Evolutionary conservation across 202 grass and related monocot species (phyloP).

Genomic region (Dendrocalamus latiflorus): DNA sequence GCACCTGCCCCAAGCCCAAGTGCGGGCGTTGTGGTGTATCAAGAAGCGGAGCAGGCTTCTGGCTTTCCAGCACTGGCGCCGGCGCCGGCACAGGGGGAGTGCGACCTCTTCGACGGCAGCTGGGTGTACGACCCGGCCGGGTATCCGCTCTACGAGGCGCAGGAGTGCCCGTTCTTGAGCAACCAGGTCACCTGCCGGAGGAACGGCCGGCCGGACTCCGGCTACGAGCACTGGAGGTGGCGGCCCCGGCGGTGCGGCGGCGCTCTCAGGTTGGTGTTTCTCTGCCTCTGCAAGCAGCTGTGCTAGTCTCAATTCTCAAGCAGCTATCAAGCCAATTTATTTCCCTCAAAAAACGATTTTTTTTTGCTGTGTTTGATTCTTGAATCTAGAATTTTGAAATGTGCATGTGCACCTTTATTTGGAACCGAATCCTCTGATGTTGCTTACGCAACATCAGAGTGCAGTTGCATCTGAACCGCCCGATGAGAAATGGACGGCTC

Average conservation of each 20-base stretch:
- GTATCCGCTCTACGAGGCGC: slow-evolving; percentile 49
- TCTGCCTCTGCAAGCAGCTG: background rate
- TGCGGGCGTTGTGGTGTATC: background rate
- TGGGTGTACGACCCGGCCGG: slow-evolving; percentile 41
- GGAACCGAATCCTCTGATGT: too few relatives aligned
- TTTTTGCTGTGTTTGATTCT: background rate
- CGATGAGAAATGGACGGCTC: too few relatives aligned
- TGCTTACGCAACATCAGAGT: too few relatives aligned
- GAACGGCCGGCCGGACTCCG: slow-evolving; percentile 54
- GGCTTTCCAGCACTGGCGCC: too few relatives aligned
- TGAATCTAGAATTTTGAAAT: background rate
- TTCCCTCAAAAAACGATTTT: too few relatives aligned
- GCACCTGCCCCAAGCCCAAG: background rate
- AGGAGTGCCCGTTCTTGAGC: slow-evolving; percentile 57
- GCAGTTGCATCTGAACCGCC: too few relatives aligned
- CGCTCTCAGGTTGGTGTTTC: background rate
- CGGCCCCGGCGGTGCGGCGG: slow-evolving; percentile 25
- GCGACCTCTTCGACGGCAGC: slow-evolving; percentile 47
- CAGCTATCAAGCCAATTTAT: too few relatives aligned
- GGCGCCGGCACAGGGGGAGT: background rate
- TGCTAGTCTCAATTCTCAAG: too few relatives aligned
- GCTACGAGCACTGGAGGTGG: slow-evolving; percentile 68
- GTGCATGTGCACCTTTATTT: too few relatives aligned
- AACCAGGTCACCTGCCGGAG: slow-evolving; percentile 60
- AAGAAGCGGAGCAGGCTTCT: background rate